These are phyloP conservation scores for Biancaea sappan DNA, from an alignment of 306 rosid genomes.

Conservation along the genomic window DNA sequence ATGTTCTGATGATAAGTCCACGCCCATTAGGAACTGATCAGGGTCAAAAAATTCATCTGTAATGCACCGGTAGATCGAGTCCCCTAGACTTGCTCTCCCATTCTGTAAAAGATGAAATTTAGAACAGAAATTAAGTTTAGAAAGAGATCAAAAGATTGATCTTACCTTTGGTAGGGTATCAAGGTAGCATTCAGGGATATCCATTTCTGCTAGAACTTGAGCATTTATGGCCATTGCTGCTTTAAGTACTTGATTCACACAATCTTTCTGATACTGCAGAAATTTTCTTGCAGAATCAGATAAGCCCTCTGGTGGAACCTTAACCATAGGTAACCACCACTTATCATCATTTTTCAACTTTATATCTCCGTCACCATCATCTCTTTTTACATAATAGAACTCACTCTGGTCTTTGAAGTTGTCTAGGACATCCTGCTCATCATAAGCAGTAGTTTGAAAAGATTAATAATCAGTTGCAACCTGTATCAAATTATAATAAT, in stretches of 20 bases:
- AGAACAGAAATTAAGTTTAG: not conserved
- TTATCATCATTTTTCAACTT: conserved; percentile 73
- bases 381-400: conserved; percentile 76
- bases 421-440: conserved; percentile 82
- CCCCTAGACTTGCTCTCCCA: conserved; percentile 97
- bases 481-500: too few species aligned
- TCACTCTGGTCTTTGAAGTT: conserved; percentile 74
- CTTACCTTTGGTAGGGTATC: conserved; percentile 93
- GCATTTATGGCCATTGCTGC: conserved; percentile 99
- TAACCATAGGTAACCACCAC: conserved; percentile 96
- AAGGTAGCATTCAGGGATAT: conserved; percentile 89
- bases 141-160: not conserved
- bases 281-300: conserved; percentile 83
- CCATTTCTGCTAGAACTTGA: conserved; percentile 91
- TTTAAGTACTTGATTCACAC: conserved; percentile 97
- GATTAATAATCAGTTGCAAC: conserved; percentile 8
- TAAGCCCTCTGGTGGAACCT: conserved; percentile 80
- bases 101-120: conserved; percentile 49
- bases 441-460: conserved; percentile 25
- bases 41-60: conserved; percentile 94
- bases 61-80: conserved; percentile 71
- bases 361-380: conserved; percentile 59
- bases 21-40: conserved; percentile 69
- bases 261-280: conserved; percentile 89
- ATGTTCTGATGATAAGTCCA: conserved; percentile 93